Base-by-base conservation (phyloP, 768 basidiomycete species). In the Tremella mesenterica region DNA sequence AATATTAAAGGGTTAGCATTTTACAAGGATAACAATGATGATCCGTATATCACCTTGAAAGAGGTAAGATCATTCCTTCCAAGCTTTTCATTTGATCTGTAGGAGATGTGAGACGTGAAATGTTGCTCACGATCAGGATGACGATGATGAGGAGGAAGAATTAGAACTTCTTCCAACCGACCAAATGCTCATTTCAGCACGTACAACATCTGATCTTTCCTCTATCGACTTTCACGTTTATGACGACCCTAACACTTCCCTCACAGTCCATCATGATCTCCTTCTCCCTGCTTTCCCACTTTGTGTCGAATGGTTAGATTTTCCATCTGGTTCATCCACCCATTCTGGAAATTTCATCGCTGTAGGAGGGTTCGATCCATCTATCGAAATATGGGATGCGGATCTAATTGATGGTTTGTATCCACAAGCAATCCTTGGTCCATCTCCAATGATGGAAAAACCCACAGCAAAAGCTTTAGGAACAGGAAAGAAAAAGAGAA, bases 241-340 rank as follows among this genome's bases (percentile, higher is more conserved):
- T 74, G 90, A 96, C 72, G 90, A 93, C 67, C 52, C 63, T 20
- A 61, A 72, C 45, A 69, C 69, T 27, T 89, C 88, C 70, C 81
- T 97, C 38, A 97, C 91, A 70, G 86, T 85, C 33, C 95, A 97
- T 72, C 95, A 99, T 74, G 95, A 99, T 73, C 80, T 96, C 71
- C 88, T 99, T 84, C 81, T 99, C 27, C 91, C 93, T 59, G 89
- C 88, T 60, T 91, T 96, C 74, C 95, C 95, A 8, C 84, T 99
- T 54, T 97, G 93, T 65, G 86, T 99, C 53, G 95, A 99, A 78
- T 99, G 95, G 95, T 84, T 96, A 54, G 88, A 97, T 72, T 96
- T 90, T 73, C 81, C 85, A n/a, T 59, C 60, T 21, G 48, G 52
- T n/a, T 57, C 52, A 4, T 44, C 44, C n/a, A 72, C 49, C 49